These are phyloP conservation scores for Myrmaecium sp. DNA, from an alignment of 2,329 filamentous ascomycete species.

Conservation along the genomic window DNA sequence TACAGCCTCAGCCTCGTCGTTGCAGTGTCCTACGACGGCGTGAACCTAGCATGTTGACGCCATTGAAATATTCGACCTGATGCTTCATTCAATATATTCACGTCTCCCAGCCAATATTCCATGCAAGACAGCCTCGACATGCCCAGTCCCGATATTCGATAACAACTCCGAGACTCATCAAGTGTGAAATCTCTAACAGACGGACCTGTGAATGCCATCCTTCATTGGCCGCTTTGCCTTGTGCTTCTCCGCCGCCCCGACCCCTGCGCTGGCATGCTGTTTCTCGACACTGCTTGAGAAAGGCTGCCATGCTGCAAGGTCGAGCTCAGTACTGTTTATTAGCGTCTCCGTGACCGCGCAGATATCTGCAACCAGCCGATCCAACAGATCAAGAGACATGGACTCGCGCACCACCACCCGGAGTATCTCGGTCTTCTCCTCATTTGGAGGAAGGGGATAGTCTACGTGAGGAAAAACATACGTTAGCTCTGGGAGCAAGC, in stretches of 20 bases:
- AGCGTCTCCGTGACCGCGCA: constrained; percentile 42
- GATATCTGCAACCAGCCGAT: constrained; percentile 45
- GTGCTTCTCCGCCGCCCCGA: constrained; percentile 17
- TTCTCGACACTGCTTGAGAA: constrained; percentile 18
- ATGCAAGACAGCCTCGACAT: too few relatives aligned
- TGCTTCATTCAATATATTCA: too few relatives aligned
- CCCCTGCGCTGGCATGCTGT: constrained; percentile 13
- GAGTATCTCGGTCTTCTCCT: constrained; percentile 46
- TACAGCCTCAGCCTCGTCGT: too few relatives aligned
- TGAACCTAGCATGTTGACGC: too few relatives aligned
- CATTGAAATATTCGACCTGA: too few relatives aligned
- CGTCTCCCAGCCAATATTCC: too few relatives aligned
- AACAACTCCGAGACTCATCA: too few relatives aligned
- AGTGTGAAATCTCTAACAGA: too few relatives aligned
- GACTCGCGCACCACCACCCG: constrained; percentile 50
- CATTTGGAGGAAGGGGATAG: constrained; percentile 47
- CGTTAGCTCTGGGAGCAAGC: background rate
- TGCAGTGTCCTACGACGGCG: too few relatives aligned
- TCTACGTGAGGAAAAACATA: too few relatives aligned
- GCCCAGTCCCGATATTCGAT: too few relatives aligned
- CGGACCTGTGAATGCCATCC: constrained; percentile 24
- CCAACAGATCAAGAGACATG: constrained; percentile 51
- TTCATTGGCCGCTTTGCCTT: constrained; percentile 23
- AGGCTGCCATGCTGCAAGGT: constrained; percentile 30
- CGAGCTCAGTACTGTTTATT: constrained; percentile 35